Base-by-base conservation (phyloP, 2,329 filamentous ascomycete genomes). In the Fusarium scirpi region DNA sequence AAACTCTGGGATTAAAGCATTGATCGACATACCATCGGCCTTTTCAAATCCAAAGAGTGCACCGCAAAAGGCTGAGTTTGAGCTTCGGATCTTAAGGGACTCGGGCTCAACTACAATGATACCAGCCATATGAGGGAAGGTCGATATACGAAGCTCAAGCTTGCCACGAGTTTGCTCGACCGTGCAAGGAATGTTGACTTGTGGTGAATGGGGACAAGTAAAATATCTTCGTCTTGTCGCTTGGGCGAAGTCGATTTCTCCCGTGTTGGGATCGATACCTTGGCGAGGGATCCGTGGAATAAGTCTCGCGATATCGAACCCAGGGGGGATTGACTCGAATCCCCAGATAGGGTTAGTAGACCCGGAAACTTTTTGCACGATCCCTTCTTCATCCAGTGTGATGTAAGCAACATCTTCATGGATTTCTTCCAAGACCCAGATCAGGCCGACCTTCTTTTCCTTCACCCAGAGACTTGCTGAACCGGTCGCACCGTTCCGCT, bases 391-490 rank as follows among this genome's bases (percentile, higher is more conserved):
- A 76, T 97, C 92, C 22, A 97, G 86, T 13, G 85, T 86, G 45
- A 99, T 81, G 65, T 89, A 88, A 6, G 93, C 94, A 41, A 96
- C 91, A 78, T 99, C 94, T 80, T 99, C 96, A 58, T 95, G 93
- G 65, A 99, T 98, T 81, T 99, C 96, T 79, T 99, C 96, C 4
- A 99, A 82, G 11, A 99, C 96, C 96, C 96, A 99, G 65, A 99
- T 98, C 64, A 99, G 82, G 12, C 95, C 94, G 55, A 94, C 90
- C 51, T 91, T 89, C 81, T 99, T 99, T 80, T 99, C 96, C 83
- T 99, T 99, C 6, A 99, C 96, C 96, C 96, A 99, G 41, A 99
- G 83, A 80, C 94, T 98, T 40, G 96, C 96, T 62, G 96, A 94
- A 4, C 96, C 96, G 7, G 91, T 95, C 13, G 91, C 89, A 6